Percentiles rank a stretch among this genome's conserved stretches.
These are phyloP conservation scores for Daldinia decipiens DNA, from an alignment of 495 filamentous ascomycete genomes.

Conservation along the genomic window DNA sequence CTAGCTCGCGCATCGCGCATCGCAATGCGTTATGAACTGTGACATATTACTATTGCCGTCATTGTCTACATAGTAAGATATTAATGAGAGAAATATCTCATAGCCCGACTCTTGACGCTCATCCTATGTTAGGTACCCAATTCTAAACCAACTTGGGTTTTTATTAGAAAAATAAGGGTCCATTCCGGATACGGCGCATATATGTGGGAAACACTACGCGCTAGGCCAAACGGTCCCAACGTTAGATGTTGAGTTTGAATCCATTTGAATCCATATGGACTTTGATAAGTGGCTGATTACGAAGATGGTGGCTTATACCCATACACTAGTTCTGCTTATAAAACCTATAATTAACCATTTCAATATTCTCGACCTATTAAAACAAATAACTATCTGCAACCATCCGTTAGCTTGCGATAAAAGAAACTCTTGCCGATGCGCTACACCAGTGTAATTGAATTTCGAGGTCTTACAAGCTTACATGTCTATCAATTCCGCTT, in stretches of 20 bases:
- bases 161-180: background rate
- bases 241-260: slow-evolving; percentile 1
- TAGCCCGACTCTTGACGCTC: background rate
- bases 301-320: slow-evolving; percentile 3
- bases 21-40: background rate
- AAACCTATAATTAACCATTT: background rate
- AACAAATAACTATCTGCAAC: background rate
- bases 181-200: background rate
- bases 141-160: background rate
- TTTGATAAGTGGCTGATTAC: slow-evolving; percentile 10
- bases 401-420: background rate
- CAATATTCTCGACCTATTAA: background rate
- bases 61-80: slow-evolving; percentile 1
- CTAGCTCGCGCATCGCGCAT: background rate
- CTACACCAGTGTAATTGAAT: background rate
- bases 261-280: background rate
- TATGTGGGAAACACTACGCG: slow-evolving; percentile 1
- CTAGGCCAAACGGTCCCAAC: background rate
- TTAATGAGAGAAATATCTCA: background rate
- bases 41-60: background rate
- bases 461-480: background rate
- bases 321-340: background rate
- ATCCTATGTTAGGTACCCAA: slow-evolving; percentile 8
- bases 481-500: background rate
- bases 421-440: background rate